Evolutionary conservation across 345 rosid genomes (phyloP), one percentile per base, ranked within the genome.

Genomic region (Lumnitzera racemosa): DNA sequence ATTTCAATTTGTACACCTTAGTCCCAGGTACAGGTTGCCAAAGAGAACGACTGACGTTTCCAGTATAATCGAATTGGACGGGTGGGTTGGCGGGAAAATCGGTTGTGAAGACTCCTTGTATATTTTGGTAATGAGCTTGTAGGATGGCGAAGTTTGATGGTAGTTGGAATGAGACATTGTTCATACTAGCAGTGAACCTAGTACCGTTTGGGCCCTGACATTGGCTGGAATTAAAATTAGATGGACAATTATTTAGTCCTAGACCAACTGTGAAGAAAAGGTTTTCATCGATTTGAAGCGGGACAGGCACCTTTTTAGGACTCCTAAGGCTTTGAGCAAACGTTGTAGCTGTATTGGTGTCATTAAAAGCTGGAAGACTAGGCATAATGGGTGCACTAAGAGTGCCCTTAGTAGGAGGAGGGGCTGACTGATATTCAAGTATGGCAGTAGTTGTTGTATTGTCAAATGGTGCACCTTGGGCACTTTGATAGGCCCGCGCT

Each of bases 131-230:
- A 61, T 84, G 73, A 63, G 98, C 98, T 70, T 92, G 95, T 15
- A 66, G 64, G 43, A 58, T 74, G 20, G 96, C 82, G 64, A 76
- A 67, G 49, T 43, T 83, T 1, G 82, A 72, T 8, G 96, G 98
- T 4, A 87, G 69, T 55, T 79, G 83, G 61, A 92, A 87, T 1
- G 96, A 89, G 6, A 82, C 83, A 54, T 92, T 92, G 86, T 92
- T 92, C 78, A 92, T 80, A 5, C 96, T 81, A 10, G 98, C 78
- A 0, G 94, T 78, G 72, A 92, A 85, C 31, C 96, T 96, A 14
- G 94, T 89, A 0, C 96, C 96, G 48, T 87, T 89, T 1, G 85
- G 82, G 2, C 96, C 98, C 55, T 85, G 96, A 27, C 98, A 92
- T 31, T 53, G 77, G 15, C 73, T 13, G 0, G 60, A 13, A 3